Evolutionary conservation across 1,139 yeast species (phyloP), one percentile per base, ranked within the genome.

Genomic region (Starmera stellimalicola): DNA sequence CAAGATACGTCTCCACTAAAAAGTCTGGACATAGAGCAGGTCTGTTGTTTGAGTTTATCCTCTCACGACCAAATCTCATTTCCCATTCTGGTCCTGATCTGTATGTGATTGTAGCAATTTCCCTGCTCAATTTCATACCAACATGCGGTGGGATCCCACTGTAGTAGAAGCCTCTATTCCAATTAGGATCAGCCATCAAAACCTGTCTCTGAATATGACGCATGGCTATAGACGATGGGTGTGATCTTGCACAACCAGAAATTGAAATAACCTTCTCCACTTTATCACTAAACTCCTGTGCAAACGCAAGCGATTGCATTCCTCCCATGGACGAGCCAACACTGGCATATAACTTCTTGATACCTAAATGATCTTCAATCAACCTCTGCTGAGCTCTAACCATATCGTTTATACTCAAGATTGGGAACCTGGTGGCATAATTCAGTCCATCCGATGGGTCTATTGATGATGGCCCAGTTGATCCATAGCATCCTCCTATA

Each of bases 51-150:
- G 87, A 91, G 52, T 84, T 91, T 0, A 94, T 82, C 40, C 97
- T 66, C 48, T 81, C 85, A 38, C 94, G 71, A 3, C 95, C 95
- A 56, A 87, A 87, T 38, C 96, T 62, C 45, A 77, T 74, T 53
- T 87, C 97, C 97, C 97, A 87, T 56, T 87, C 97, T 2, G 96
- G 96, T 0, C 97, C 97, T 1, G 94, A 83, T 45, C 97, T 68
- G 55, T 87, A 87, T 0, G 96, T 85, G 32, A 88, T 85, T 0
- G 97, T 87, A 15, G 95, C 96, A 33, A 87, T 84, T 55, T 85
- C 94, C 42, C 97, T 68, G 2, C 96, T 93, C 32, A 87, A 66
- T 52, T 87, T 88, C 96, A 87, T 87, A 10, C 97, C 97, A 16
- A 80, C 77, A 55, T 87, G 95, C 2, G 96, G 97, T 6, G 94